A percentile compares a stretch with the other conserved stretches of the same genome.
These are phyloP conservation scores for Pleurotus tuoliensis DNA, from an alignment of 768 basidiomycete genomes.

Conservation along the genomic window DNA sequence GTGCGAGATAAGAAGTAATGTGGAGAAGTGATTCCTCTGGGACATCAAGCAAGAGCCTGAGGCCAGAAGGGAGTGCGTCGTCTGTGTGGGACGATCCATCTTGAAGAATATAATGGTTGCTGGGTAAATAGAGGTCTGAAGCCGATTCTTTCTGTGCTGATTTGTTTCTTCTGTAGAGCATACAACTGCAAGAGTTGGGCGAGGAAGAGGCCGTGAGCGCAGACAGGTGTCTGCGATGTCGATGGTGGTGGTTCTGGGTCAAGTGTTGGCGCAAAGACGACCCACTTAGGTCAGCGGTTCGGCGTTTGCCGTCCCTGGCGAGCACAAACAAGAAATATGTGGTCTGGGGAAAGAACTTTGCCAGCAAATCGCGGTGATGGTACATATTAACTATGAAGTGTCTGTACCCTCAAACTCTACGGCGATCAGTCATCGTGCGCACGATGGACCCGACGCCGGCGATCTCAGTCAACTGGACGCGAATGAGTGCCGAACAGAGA, in stretches of 20 bases:
- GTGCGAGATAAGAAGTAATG: conserved; percentile 70
- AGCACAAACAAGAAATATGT: too few species aligned
- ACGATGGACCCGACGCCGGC: conserved; percentile 96
- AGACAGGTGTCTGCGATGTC: conserved; percentile 5
- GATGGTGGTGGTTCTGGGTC: conserved; percentile 1
- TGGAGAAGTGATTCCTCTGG: conserved; percentile 74
- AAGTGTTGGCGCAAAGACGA: not conserved
- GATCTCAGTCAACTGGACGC: conserved; percentile 77
- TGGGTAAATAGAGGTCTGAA: conserved; percentile 3
- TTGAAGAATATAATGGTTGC: not conserved
- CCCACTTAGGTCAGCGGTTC: not conserved
- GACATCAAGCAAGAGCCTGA: conserved; percentile 42
- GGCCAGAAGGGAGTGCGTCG: not conserved
- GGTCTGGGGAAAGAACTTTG: not conserved
- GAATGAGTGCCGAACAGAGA: not conserved
- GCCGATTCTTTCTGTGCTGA: conserved; percentile 4
- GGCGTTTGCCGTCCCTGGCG: not conserved
- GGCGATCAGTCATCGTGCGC: conserved; percentile 63
- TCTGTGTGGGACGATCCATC: not conserved
- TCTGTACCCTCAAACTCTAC: conserved; percentile 35
- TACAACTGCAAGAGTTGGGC: not conserved
- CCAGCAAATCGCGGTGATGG: not conserved
- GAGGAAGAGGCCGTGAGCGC: not conserved
- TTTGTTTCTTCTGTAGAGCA: conserved; percentile 8
- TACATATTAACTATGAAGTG: not conserved